Evolutionary conservation across 1,139 yeast species (phyloP), one percentile per base, ranked within the genome.

Genomic region (Kazachstania sp.): DNA sequence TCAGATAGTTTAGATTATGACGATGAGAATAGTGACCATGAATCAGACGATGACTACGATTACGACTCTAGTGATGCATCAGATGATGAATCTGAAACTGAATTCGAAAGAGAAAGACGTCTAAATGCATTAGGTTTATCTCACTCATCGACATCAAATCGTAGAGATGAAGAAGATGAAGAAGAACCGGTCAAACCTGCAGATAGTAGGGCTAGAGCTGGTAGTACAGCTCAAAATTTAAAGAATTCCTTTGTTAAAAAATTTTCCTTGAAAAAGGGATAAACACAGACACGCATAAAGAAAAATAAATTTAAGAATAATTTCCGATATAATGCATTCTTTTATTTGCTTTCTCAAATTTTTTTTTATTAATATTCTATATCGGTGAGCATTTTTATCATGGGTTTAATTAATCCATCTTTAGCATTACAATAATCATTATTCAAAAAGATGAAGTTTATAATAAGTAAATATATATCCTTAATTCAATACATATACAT

Each of bases 91-190:
- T 37, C 49, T 9, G 59, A 86, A 59, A 81, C 90, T 0, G 83
- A 72, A 31, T 79, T 81, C 26, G 97, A 88, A 63, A 77, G 79
- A 53, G 73, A 73, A 41, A 77, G 96, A 60, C 77, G 97, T 54
- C 67, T 86, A 53, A 90, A 92, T 3, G 96, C 96, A 1, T 72
- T 88, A 54, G 94, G 95, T 16, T 39, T 42, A 4, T 8, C 37
- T 15, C 26, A 34, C 2, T 41, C 32, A 8, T 26, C 9, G 64
- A 58, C 4, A 63, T 94, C 85, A 58, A 81, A 90, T 0, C 83
- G 92, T 3, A 96, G 30, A 18, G 42, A 96, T 1, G 73, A 88
- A 53, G 95, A 95, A 9, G 67, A 75, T 29, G 67, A 70, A 3
- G 65, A 70, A 3, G 66, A 73, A 69, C 44, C 74, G 71, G 26